A percentile compares a stretch with the other conserved stretches of the same genome.
Evolutionary conservation across 2,329 filamentous ascomycete species (phyloP).

Genomic region (Fusarium nygamai): DNA sequence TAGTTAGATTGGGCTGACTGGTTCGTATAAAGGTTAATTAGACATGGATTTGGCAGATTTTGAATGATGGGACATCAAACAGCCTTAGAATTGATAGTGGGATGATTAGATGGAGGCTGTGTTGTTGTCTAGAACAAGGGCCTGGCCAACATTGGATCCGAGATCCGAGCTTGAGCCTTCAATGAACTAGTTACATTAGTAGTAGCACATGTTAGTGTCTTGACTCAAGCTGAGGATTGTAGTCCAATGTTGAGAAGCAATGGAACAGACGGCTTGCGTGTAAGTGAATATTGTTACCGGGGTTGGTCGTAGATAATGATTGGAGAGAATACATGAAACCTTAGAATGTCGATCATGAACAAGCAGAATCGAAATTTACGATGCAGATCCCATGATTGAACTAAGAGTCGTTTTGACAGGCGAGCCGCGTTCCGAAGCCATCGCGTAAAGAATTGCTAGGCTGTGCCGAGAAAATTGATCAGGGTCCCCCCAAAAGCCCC

Average conservation of each 20-base stretch:
- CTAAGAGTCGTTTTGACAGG: neutral
- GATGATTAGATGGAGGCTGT: neutral
- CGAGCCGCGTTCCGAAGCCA: constrained; percentile 32
- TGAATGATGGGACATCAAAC: neutral
- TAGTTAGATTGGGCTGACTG: neutral
- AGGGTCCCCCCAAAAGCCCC: constrained; percentile 15
- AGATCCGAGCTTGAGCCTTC: neutral
- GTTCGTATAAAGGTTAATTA: neutral
- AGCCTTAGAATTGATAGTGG: neutral
- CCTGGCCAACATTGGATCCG: neutral
- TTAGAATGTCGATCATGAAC: neutral
- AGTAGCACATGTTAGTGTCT: neutral
- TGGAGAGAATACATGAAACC: neutral
- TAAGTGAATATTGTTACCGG: neutral
- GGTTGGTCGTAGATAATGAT: neutral
- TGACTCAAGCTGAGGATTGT: neutral
- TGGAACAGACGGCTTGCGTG: neutral
- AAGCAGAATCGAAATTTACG: neutral
- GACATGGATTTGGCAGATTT: neutral
- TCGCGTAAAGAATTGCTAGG: constrained; percentile 9
- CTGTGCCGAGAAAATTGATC: constrained; percentile 5
- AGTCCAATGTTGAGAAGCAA: neutral
- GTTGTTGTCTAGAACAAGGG: neutral
- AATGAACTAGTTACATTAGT: neutral
- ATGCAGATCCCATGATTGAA: neutral